Evolutionary conservation across 768 basidiomycete genomes (phyloP), one percentile per base, ranked within the genome.

Genomic region (Tylopilus plumbeoviolaceoides): DNA sequence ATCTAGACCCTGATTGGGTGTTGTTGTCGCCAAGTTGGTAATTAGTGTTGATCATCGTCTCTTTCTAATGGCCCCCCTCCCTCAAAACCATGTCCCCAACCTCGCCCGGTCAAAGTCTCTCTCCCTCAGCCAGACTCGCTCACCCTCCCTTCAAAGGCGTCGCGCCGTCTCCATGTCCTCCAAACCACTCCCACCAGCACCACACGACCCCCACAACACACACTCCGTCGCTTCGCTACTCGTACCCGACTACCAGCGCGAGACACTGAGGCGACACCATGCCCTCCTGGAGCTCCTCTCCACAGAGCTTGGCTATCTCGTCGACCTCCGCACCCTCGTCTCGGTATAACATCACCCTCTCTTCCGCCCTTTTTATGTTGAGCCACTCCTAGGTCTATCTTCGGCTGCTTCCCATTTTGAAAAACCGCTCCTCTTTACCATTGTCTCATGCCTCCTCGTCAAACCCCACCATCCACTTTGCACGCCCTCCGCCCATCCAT

Each of bases 291-390:
- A 98, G 70, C 74, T 98, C 38, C 77, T 98, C 23, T 75, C 81
- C 52, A 95, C 93, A 1, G 95, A 98, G 73, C 74, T 82, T 18
- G 82, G 83, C 7, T 98, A 98, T 67, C 77, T 93, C 9, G 66
- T 77, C 47, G 92, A 95, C 69, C 70, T 98, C 61, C 80, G 83
- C 55, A 79, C 79, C 9, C 77, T 98, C 41, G 87, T 92, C 51
- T 77, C 79, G 57, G 92, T 91, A 66, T 55, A 79, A 15, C 70
- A n/a, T 30, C 1, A n/a, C 43, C 14, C 54, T 54, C 48, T 46
- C 51, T 30, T 44, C 33, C 49, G 2, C 20, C 5, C 18, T 4
- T n/a, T 9, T 10, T 7, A 17, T n/a, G 42, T 59, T 44, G 49
- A 30, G 18, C 31, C 31, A 20, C 30, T 35, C 41, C 62, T 57